Evolutionary conservation across 139 green algal species (phyloP), one percentile per base, ranked within the genome.

Genomic region (Deuterostichococcus epilithicus): DNA sequence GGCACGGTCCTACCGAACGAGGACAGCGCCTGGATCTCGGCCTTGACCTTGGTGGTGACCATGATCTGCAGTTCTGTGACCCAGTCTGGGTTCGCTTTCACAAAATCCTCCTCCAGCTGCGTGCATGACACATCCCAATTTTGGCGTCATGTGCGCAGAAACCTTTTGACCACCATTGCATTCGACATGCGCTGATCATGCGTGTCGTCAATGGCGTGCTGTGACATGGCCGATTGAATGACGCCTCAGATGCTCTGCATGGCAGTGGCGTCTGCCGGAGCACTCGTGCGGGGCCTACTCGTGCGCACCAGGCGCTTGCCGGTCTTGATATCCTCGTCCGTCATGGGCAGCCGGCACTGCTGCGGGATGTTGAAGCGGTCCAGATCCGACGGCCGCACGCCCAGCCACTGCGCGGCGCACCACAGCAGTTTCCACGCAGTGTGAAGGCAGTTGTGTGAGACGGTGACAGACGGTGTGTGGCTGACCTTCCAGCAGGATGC

Each of bases 51-150:
- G 5, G 78, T 94, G 5, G 82, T 59, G n/a, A 97, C 78, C 95
- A 99, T 99, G 44, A 98, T 91, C 82, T 99, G 86, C 74, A 99
- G 88, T 87, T 99, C 95, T 69, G 88, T 83, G 30, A 98, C 92
- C 94, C 94, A 99, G 65, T 92, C 86, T 1, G 94, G 94, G 83
- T 98, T 97, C 68, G 88, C 80, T 52, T 90, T 87, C 68, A 99
- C 90, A 73, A 96, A 99, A 52, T 98, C 95, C 84, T 99, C 95
- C 77, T 98, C 90, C 47, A 99, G 84, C 90, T 97, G 86, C 78
- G 38, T 22, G 23, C 3, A 44, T 36, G 34, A 30, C 22, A 58
- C 59, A 65, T 5, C 25, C 8, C 4, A 8, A 68, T 68, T 68
- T 26, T 13, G 45, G 45, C 45, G 15, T 60, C 15, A 13, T 60